Evolutionary conservation across 192 early-diverging fungal genomes (phyloP).

Genomic region (Entomortierella beljakovae): DNA sequence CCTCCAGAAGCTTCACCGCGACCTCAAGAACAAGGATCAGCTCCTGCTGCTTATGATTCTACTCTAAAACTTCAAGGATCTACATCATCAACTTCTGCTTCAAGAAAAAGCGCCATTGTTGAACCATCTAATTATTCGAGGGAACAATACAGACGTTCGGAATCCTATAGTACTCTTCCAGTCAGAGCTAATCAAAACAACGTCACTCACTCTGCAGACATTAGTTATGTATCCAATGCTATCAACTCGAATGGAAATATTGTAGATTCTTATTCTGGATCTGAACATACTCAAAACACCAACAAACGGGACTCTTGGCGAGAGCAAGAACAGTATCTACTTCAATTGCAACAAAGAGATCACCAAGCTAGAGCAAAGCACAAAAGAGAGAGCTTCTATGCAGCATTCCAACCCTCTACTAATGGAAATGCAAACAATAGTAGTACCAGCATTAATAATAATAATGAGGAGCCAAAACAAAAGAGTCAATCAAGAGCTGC

Average conservation of each 20-base stretch:
- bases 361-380: constrained; percentile 42
- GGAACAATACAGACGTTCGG: constrained; percentile 41
- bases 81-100: constrained; percentile 5
- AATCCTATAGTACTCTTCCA: constrained; percentile 40
- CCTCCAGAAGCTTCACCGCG: constrained; percentile 34
- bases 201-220: constrained; percentile 2
- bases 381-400: constrained; percentile 48
- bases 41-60: constrained; percentile 8
- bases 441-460: background rate
- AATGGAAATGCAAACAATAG: background rate
- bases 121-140: constrained; percentile 13
- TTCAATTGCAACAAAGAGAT: constrained; percentile 48
- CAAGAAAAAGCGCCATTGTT: constrained; percentile 2
- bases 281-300: constrained; percentile 5
- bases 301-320: constrained; percentile 45
- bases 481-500: constrained; percentile 30
- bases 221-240: background rate
- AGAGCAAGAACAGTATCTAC: constrained; percentile 46
- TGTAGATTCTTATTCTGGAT: background rate
- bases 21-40: constrained; percentile 8
- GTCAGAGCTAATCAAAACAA: constrained; percentile 7
- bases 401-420: constrained; percentile 37
- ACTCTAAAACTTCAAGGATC: constrained; percentile 22
- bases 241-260: background rate
- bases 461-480: constrained; percentile 24